Percentiles rank a stretch among this genome's conserved stretches.
phyloP scores from a whole-genome alignment of 176 grass and related monocot species.

The Poa annua region DNA sequence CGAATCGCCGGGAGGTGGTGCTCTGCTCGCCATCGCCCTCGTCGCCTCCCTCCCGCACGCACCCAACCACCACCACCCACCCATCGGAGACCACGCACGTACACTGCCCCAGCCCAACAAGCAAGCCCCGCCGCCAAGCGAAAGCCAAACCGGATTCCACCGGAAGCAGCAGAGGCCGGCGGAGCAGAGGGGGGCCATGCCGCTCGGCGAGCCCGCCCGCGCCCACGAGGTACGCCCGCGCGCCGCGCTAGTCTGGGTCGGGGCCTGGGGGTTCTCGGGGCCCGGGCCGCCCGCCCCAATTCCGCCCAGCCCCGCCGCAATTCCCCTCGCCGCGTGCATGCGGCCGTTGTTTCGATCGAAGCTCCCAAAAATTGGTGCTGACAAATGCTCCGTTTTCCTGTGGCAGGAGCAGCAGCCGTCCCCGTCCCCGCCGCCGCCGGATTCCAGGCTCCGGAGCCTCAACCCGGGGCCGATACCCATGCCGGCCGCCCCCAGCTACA shows the following conservation, averaged over 20 bases:
- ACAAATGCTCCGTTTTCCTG: slow-evolving; percentile 34
- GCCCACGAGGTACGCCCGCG: slow-evolving; percentile 41
- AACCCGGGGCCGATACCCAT: slow-evolving; percentile 51
- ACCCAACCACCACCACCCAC: slow-evolving; percentile 38
- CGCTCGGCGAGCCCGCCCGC: slow-evolving; percentile 54
- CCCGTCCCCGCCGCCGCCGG: background rate
- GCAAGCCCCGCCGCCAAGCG: background rate
- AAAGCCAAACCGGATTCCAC: background rate
- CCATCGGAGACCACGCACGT: slow-evolving; percentile 24
- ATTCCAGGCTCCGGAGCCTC: slow-evolving; percentile 45
- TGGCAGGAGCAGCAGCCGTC: slow-evolving; percentile 7
- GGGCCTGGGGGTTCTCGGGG: background rate
- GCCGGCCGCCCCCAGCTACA: slow-evolving; percentile 41
- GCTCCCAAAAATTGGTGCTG: slow-evolving; percentile 4
- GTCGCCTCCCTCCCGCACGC: background rate
- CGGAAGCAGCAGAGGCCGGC: too few species aligned
- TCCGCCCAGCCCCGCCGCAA: background rate
- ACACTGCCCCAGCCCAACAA: background rate
- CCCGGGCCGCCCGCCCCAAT: background rate
- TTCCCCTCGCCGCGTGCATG: background rate
- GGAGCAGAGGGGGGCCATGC: slow-evolving; percentile 31
- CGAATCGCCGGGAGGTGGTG: background rate
- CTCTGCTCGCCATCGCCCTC: background rate
- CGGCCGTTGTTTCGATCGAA: background rate
- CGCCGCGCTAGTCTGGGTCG: background rate